Conservation (phyloP, 805 yeast genomes). For the Saccharomycopsis oosterbeekiorum region DNA sequence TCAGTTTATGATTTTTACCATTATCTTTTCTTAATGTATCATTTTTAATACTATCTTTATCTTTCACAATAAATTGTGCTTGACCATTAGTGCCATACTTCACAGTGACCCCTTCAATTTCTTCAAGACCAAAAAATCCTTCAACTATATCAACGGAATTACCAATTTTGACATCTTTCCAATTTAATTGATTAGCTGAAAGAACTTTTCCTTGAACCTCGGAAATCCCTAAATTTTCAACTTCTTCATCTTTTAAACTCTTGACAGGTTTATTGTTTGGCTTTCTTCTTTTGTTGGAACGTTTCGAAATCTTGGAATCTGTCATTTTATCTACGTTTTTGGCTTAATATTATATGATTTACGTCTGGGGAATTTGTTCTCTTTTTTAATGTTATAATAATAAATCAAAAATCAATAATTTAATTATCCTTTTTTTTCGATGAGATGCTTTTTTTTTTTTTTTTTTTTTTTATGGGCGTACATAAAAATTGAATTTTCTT, state of each 20-base stretch:
- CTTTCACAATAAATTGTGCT: slow-evolving; percentile 45
- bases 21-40: slow-evolving; percentile 17
- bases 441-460: background rate
- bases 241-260: background rate
- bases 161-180: slow-evolving; percentile 80
- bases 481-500: background rate
- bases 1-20: slow-evolving; percentile 9
- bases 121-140: slow-evolving; percentile 89
- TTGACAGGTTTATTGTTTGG: background rate
- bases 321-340: background rate
- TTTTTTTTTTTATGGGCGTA: background rate
- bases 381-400: too few species aligned
- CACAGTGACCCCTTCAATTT: slow-evolving; percentile 86
- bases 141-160: slow-evolving; percentile 79
- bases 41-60: slow-evolving; percentile 23
- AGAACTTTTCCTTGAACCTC: slow-evolving; percentile 29
- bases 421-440: background rate
- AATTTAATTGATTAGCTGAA: slow-evolving; percentile 42
- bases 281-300: background rate
- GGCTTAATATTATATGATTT: background rate
- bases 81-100: slow-evolving; percentile 54
- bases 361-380: background rate
- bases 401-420: background rate
- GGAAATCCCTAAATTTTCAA: background rate
- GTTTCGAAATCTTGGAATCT: background rate